Percentiles rank a stretch among this genome's conserved stretches.
Conservation (phyloP, 164 flowering plant species). For the Kalanchoe fedtschenkoi region DNA sequence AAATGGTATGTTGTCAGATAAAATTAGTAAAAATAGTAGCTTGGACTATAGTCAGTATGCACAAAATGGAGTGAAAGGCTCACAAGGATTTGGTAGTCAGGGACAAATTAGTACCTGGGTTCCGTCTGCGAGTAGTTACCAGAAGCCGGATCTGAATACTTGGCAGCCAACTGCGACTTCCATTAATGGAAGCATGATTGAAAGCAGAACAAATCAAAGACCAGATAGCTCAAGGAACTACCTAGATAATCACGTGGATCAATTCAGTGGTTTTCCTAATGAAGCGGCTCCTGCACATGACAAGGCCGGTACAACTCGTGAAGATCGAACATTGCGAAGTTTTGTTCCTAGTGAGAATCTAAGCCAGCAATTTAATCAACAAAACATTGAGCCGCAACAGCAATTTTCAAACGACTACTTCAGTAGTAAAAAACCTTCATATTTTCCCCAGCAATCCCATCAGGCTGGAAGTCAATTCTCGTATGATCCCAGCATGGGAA, state of each 20-base stretch:
- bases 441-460: constrained; percentile 26
- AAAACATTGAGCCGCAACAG: constrained; percentile 26
- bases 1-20: constrained; percentile 8
- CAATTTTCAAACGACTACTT: constrained; percentile 33
- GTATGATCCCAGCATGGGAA: constrained; percentile 31
- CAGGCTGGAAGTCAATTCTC: constrained; percentile 30
- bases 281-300: constrained; percentile 24
- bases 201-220: not conserved
- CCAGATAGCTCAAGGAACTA: constrained; percentile 14
- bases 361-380: constrained; percentile 28
- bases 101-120: constrained; percentile 37
- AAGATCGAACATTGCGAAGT: constrained; percentile 19
- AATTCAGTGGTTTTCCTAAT: constrained; percentile 22
- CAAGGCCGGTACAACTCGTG: constrained; percentile 20
- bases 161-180: constrained; percentile 32
- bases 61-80: constrained; percentile 16
- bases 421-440: constrained; percentile 28
- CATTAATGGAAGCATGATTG: not conserved
- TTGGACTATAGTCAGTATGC: constrained; percentile 19
- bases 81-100: constrained; percentile 21
- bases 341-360: constrained; percentile 28
- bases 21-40: constrained; percentile 12
- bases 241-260: constrained; percentile 19
- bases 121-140: constrained; percentile 20
- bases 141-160: constrained; percentile 22